Conservation (phyloP, 192 early-diverging fungal genomes). For the Phlyctochytrium bullatum region DNA sequence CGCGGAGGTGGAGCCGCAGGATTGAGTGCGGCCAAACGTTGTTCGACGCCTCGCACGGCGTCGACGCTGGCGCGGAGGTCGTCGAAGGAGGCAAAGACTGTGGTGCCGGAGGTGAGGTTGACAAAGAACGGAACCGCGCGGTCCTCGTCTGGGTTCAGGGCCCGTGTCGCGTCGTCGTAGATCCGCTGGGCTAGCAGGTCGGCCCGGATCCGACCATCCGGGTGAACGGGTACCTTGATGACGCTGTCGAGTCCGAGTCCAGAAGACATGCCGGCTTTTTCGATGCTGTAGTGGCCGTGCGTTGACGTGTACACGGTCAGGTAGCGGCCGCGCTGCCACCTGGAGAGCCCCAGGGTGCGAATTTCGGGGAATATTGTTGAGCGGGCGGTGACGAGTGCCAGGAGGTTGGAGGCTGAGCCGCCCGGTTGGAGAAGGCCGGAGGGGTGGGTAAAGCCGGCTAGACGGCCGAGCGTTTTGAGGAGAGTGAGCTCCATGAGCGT, state of each 20-base stretch:
- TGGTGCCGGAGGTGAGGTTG: constrained; percentile 81
- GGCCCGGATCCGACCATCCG: constrained; percentile 49
- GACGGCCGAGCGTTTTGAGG: constrained; percentile 34
- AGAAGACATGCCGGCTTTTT: constrained; percentile 67
- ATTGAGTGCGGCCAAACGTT: not conserved
- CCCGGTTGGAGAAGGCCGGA: constrained; percentile 70
- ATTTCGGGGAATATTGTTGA: constrained; percentile 63
- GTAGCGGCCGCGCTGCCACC: constrained; percentile 16
- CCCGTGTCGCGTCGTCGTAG: not conserved
- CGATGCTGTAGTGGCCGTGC: constrained; percentile 73
- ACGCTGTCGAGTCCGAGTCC: constrained; percentile 72
- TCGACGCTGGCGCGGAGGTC: constrained; percentile 56
- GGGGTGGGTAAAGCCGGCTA: constrained; percentile 30
- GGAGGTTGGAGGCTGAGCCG: constrained; percentile 71
- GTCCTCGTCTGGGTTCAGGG: constrained; percentile 2
- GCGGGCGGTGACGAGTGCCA: constrained; percentile 74
- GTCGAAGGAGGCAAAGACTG: constrained; percentile 80
- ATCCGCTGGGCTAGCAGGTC: not conserved
- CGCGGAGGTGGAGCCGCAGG: too few relatives aligned
- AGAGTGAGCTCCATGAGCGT: constrained; percentile 68
- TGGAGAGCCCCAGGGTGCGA: constrained; percentile 23
- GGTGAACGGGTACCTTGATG: constrained; percentile 62
- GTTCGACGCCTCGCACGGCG: constrained; percentile 17
- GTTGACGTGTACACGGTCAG: constrained; percentile 68
- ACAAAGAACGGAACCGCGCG: constrained; percentile 74